phyloP scores from a whole-genome alignment of 108 stramenopile species.

The Licmophora abbreviata region DNA sequence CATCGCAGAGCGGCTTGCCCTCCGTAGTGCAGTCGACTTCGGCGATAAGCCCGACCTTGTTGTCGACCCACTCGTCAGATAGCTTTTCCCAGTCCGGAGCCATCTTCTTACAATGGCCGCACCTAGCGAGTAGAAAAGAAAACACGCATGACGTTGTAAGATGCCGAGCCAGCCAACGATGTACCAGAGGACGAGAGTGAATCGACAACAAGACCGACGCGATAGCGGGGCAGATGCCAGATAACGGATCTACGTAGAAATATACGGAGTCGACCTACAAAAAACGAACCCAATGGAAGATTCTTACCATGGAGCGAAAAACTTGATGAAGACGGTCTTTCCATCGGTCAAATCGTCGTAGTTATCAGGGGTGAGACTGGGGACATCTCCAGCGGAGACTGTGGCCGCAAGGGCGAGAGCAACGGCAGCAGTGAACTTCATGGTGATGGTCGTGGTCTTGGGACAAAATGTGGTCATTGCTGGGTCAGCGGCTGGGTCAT shows the following conservation, averaged over 20 bases:
- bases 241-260: too few species aligned
- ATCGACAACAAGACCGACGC: too few species aligned
- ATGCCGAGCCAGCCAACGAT: not conserved
- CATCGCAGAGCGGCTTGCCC: conserved; percentile 56
- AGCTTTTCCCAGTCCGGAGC: conserved; percentile 80
- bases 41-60: conserved; percentile 48
- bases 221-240: too few species aligned
- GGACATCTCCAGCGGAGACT: conserved; percentile 18
- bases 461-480: too few species aligned
- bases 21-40: conserved; percentile 86
- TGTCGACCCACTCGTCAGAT: conserved; percentile 45
- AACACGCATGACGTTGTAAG: not conserved
- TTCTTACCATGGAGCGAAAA: conserved; percentile 73
- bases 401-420: not conserved
- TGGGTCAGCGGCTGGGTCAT: too few species aligned
- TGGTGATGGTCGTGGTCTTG: too few species aligned
- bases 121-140: too few species aligned
- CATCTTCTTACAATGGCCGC: conserved; percentile 44
- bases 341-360: conserved; percentile 47
- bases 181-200: conserved; percentile 2
- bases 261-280: too few species aligned
- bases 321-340: conserved; percentile 80
- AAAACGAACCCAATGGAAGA: too few species aligned
- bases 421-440: not conserved
- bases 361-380: conserved; percentile 64